Conservation (phyloP, 305 asterid genomes). For the Fraxinus velutina region DNA sequence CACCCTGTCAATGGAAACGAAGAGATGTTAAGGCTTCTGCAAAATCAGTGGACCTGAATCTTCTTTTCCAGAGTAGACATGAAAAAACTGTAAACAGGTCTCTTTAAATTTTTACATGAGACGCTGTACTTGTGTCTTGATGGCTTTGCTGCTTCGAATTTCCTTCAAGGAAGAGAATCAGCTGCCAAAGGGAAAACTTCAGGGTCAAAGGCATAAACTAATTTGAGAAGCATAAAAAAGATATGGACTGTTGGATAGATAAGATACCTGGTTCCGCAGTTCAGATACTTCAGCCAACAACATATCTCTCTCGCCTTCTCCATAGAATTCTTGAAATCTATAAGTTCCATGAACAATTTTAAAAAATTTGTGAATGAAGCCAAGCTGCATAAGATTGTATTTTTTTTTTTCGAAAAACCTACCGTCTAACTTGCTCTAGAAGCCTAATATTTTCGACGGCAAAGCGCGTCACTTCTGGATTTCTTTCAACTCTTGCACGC, state of each 20-base stretch:
- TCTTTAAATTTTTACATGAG: constrained; percentile 32
- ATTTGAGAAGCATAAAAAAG: constrained; percentile 11
- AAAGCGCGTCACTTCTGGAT: constrained; percentile 97
- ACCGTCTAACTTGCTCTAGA: constrained; percentile 78
- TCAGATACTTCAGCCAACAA: constrained; percentile 73
- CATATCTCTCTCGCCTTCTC: constrained; percentile 91
- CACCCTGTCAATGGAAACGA: constrained; percentile 42
- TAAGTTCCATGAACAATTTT: constrained; percentile 8
- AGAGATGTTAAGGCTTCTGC: constrained; percentile 20
- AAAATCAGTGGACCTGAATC: constrained; percentile 18
- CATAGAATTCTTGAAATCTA: constrained; percentile 93
- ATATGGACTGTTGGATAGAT: constrained; percentile 10
- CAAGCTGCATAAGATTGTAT: neutral
- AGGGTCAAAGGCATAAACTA: constrained; percentile 16
- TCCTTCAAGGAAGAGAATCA: constrained; percentile 51
- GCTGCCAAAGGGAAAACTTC: constrained; percentile 40
- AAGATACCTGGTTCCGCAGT: constrained; percentile 71
- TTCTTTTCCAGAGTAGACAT: neutral
- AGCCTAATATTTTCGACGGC: constrained; percentile 94
- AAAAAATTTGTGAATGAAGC: neutral
- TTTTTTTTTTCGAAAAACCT: constrained; percentile 13
- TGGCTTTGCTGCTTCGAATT: constrained; percentile 49
- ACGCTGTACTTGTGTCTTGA: constrained; percentile 34
- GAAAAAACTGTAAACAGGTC: constrained; percentile 10
- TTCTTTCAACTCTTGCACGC: constrained; percentile 69